Conservation (phyloP, 148 eudicot species). For the Vaccinium myrtillus region DNA sequence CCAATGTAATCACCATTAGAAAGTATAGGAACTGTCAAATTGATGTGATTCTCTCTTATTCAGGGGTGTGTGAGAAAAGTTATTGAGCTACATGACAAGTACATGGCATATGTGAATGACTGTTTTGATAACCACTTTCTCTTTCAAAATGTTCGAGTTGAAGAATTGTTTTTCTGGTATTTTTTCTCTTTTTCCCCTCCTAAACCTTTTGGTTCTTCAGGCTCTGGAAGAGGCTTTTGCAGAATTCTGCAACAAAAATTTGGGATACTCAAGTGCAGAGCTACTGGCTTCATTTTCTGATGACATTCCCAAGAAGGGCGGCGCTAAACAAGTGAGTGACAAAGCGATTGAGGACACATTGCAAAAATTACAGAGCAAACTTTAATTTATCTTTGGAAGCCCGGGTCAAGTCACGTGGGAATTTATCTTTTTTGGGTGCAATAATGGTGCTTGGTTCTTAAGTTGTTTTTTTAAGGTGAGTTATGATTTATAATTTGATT, state of each 20-base stretch:
- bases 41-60: conserved; percentile 10
- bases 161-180: background rate
- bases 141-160: conserved; percentile 35
- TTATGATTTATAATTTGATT: too few species aligned
- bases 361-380: conserved; percentile 12
- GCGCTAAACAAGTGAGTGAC: conserved; percentile 29
- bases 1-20: background rate
- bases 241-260: conserved; percentile 32
- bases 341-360: conserved; percentile 40
- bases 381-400: background rate
- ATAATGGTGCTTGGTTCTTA: too few species aligned
- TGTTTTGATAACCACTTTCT: conserved; percentile 35
- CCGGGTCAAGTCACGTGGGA: too few species aligned
- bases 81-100: conserved; percentile 44
- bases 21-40: conserved; percentile 1
- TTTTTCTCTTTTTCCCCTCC: background rate
- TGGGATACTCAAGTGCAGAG: conserved; percentile 31
- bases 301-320: conserved; percentile 32
- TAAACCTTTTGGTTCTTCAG: conserved; percentile 16
- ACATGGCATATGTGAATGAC: conserved; percentile 27
- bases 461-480: too few species aligned
- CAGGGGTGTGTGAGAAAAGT: conserved; percentile 36
- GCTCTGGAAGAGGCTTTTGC: conserved; percentile 36
- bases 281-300: conserved; percentile 33
- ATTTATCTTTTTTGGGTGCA: too few species aligned